Evolutionary conservation across 208 protist genomes (phyloP).

Genomic region (Plasmodiophora brassicae): DNA sequence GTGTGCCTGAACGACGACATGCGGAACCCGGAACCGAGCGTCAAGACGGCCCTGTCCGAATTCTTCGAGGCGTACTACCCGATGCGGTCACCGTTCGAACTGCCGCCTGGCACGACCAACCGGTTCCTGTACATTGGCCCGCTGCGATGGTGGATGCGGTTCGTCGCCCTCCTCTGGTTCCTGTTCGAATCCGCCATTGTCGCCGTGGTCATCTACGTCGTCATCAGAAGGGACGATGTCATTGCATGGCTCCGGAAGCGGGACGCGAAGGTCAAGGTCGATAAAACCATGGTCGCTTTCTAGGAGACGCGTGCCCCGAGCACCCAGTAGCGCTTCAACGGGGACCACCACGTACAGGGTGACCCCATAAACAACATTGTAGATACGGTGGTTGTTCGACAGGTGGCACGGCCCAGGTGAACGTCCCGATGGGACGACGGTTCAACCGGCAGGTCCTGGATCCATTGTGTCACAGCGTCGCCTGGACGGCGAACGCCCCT

Average conservation of each 20-base stretch:
- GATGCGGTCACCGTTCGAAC: background rate
- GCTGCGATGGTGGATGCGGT: background rate
- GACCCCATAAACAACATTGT: no score
- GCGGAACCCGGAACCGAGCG: background rate
- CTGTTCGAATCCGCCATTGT: background rate
- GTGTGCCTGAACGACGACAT: conserved; percentile 31
- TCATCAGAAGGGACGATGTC: background rate
- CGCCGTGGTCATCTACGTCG: background rate
- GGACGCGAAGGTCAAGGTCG: background rate
- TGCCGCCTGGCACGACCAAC: background rate
- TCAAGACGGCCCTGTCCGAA: background rate
- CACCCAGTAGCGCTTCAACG: no score
- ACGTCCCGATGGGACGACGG: no score
- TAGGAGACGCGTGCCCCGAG: no score
- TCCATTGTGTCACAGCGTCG: no score
- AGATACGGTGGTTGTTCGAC: no score
- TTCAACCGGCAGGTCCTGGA: no score
- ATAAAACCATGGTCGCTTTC: background rate
- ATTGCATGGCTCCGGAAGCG: background rate
- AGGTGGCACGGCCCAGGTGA: no score
- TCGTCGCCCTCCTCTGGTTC: background rate
- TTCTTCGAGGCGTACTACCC: conserved; percentile 21
- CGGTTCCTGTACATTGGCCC: background rate
- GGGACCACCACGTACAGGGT: no score
- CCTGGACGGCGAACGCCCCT: no score